Evolutionary conservation across 1,139 yeast genomes (phyloP).

Genomic region (Pichia sp.): DNA sequence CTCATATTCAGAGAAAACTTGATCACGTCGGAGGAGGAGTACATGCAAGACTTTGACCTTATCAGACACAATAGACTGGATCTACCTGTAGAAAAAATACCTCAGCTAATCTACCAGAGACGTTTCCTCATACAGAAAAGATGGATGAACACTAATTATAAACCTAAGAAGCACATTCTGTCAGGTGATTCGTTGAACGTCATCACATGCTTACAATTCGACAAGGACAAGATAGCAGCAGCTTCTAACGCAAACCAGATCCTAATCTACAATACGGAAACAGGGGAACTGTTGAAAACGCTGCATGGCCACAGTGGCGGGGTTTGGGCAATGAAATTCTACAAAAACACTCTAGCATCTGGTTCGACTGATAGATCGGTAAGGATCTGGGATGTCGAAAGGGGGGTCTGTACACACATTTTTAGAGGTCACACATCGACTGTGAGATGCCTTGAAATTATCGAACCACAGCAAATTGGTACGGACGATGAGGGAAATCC

Average conservation of each 20-base stretch:
- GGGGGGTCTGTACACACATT: conserved; percentile 76
- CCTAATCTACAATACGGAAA: conserved; percentile 72
- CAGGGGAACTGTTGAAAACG: conserved; percentile 65
- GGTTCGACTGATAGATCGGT: conserved; percentile 93
- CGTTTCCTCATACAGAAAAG: conserved; percentile 61
- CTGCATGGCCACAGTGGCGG: conserved; percentile 94
- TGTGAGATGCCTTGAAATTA: conserved; percentile 82
- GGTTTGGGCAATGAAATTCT: conserved; percentile 95
- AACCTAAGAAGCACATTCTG: conserved; percentile 67
- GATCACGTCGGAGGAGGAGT: conserved; percentile 36
- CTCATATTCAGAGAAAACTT: conserved; percentile 53
- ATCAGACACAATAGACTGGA: conserved; percentile 13
- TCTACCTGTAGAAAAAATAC: conserved; percentile 18
- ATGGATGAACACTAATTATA: conserved; percentile 78
- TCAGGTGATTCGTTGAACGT: conserved; percentile 67
- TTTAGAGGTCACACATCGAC: conserved; percentile 91
- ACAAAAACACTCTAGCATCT: conserved; percentile 76
- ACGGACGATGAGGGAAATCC: conserved; percentile 60
- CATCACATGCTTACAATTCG: conserved; percentile 92
- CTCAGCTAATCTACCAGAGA: conserved; percentile 60
- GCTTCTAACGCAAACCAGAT: conserved; percentile 89
- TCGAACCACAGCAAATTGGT: conserved; percentile 61
- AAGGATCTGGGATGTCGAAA: conserved; percentile 79
- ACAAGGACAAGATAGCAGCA: conserved; percentile 83
- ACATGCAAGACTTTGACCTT: conserved; percentile 35